Conservation (phyloP, 1,284 basidiomycete species). For the Ustilago sp. region DNA sequence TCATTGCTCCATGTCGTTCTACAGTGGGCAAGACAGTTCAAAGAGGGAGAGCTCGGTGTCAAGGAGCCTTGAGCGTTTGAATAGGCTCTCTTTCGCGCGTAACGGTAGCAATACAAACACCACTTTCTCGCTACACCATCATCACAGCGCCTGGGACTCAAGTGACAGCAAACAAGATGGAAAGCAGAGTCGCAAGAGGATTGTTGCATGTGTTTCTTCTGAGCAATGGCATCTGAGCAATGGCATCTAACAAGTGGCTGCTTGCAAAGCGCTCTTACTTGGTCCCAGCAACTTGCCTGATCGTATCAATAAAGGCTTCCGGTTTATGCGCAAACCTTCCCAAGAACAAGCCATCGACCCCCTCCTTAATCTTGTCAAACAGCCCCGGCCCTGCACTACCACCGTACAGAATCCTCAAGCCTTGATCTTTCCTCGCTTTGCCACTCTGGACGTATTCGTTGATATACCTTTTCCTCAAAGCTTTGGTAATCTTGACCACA, state of each 20-base stretch:
- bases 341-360: slow-evolving; percentile 64
- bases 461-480: slow-evolving; percentile 44
- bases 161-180: too few relatives aligned
- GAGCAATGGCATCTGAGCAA: not conserved
- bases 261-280: slow-evolving; percentile 5
- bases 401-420: slow-evolving; percentile 61
- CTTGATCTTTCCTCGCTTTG: slow-evolving; percentile 36
- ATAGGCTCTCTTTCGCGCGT: too few relatives aligned
- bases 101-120: slow-evolving; percentile 7
- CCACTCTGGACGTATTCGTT: slow-evolving; percentile 36
- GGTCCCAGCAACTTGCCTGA: slow-evolving; percentile 54
- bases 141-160: too few relatives aligned
- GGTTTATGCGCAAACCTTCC: slow-evolving; percentile 65
- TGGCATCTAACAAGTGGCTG: too few relatives aligned
- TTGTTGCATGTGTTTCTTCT: too few relatives aligned
- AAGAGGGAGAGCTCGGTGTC: slow-evolving; percentile 63
- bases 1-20: not conserved
- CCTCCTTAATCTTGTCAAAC: slow-evolving; percentile 57
- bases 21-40: slow-evolving; percentile 69
- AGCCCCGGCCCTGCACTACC: slow-evolving; percentile 62
- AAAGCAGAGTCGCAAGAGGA: too few relatives aligned
- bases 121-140: not conserved
- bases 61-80: slow-evolving; percentile 56
- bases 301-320: slow-evolving; percentile 54
- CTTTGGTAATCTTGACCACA: slow-evolving; percentile 62